Base-by-base conservation (phyloP, 2,329 filamentous ascomycete genomes). In the Curvularia sp. region DNA sequence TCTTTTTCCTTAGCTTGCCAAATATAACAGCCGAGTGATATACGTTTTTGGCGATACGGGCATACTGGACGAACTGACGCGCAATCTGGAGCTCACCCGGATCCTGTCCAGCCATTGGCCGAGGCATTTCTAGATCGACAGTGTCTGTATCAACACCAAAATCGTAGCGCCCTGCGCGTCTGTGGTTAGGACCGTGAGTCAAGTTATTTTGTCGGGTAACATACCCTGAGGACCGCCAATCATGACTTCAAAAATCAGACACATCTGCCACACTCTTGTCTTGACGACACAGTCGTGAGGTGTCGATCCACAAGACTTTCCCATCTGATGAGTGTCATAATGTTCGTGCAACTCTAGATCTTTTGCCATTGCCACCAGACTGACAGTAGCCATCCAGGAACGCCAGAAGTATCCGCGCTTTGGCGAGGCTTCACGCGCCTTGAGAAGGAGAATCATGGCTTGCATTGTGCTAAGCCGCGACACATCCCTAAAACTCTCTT, bases 351-450 rank as follows among this genome's bases (percentile, higher is more conserved):
- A 81, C 19, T 93, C 92, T 30, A 98, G 82, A 73, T 97, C 94
- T 71, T 96, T 95, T 25, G 88, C 92, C 92, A 98, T 97, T 46
- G 93, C 89, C 7, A 96, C 89, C 63, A 94, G 92, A 60, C 93
- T 92, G 52, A 97, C 94, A 19, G 96, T 87, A 5, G 91, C 92
- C 87, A 97, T 96, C 94, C 95, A 98, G 0, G 95, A 98, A 36
- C 94, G 89, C 78, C 95, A 98, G 77, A 95, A 98, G 74, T 98
- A 98, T 1, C 95, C 95, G 59, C 92, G 88, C 73, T 96, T 96
- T 0, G 94, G 93, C 8, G 90, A 88, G n/a, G 91, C 90, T 77
- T 98, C 94, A 63, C 93, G 86, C 1, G 94, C 95, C 76, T 98
- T 98, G 42, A 97, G 80, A 18, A 97, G 83, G 43, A 98, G 88